Evolutionary conservation across 768 basidiomycete genomes (phyloP), one percentile per base, ranked within the genome.

Genomic region (Trametes gibbosa): DNA sequence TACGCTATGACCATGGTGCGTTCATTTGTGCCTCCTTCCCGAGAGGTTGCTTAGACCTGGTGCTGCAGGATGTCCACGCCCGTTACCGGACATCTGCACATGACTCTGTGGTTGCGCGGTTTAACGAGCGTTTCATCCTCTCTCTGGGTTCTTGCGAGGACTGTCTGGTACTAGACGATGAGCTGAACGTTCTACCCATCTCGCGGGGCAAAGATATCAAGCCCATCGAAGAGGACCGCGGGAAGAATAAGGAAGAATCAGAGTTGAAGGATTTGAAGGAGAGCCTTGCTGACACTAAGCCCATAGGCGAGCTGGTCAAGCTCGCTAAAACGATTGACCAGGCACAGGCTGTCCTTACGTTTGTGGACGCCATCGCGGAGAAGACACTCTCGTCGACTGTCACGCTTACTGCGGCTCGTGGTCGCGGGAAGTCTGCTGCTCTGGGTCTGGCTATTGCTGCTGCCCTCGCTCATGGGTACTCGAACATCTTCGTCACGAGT

Each of bases 41-140:
- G 14, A 45, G 10, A 17, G 17, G 34, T 4, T 5, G 21, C 8
- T 40, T 27, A 27, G 17, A n/a, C 52, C 23, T 58, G 43, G 12
- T 1, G 27, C 16, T 19, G 8, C 62, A 98, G 95, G 97, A 99
- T 69, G 95, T 98, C 5, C 97, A 99, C 73, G 78, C 91, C 0
- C 85, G 97, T 34, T 99, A 98, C 71, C 81, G 96, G 25, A 98
- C 97, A 0, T 88, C 92, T 13, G 87, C 92, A 1, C 92, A 95
- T 67, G 90, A 92, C 68, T 80, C 87, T 6, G 89, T 95, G 29
- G 79, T 87, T n/a, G 92, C 97, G 0, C 85, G 97, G 25, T 99
- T 99, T 78, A 99, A 99, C 74, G 97, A 99, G 71, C 90, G 97
- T 12, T 99, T 99, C 75, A 98, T 99, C 67, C 83, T 99, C 17